phyloP scores from a whole-genome alignment of 352 stramenopile genomes.

The Pythium graminicola region DNA sequence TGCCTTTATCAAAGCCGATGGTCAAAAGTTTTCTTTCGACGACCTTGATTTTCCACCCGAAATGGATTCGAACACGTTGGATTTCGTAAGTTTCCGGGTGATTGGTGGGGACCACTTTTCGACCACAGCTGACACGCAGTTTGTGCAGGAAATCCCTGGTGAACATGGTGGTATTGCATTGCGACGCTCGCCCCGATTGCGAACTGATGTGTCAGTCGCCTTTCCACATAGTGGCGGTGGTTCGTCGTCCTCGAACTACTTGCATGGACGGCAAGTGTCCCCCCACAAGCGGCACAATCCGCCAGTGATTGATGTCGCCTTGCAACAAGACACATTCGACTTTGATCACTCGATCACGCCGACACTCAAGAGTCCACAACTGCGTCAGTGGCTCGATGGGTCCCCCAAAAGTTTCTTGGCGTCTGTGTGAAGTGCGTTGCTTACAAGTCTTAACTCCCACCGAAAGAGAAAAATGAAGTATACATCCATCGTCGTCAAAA shows the following conservation, averaged over 20 bases:
- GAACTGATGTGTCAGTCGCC: slow-evolving; percentile 77
- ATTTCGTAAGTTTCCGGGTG: slow-evolving; percentile 75
- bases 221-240: slow-evolving; percentile 45
- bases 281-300: slow-evolving; percentile 68
- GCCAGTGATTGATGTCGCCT: slow-evolving; percentile 68
- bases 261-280: slow-evolving; percentile 38
- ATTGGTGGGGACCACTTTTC: too few species aligned
- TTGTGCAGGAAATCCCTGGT: slow-evolving; percentile 60
- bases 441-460: not conserved
- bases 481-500: not conserved
- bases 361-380: slow-evolving; percentile 81
- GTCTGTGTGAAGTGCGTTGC: slow-evolving; percentile 47
- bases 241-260: slow-evolving; percentile 42
- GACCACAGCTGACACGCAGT: too few species aligned
- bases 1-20: slow-evolving; percentile 57
- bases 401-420: slow-evolving; percentile 79
- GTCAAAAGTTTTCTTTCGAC: slow-evolving; percentile 82
- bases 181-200: slow-evolving; percentile 67
- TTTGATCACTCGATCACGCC: slow-evolving; percentile 82
- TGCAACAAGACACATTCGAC: slow-evolving; percentile 80
- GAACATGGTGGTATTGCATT: slow-evolving; percentile 50
- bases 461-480: slow-evolving; percentile 1
- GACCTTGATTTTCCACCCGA: slow-evolving; percentile 70
- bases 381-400: slow-evolving; percentile 76
- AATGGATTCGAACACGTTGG: slow-evolving; percentile 59